phyloP scores from a whole-genome alignment of 306 rosid species.

The Citrullus mucosospermus region DNA sequence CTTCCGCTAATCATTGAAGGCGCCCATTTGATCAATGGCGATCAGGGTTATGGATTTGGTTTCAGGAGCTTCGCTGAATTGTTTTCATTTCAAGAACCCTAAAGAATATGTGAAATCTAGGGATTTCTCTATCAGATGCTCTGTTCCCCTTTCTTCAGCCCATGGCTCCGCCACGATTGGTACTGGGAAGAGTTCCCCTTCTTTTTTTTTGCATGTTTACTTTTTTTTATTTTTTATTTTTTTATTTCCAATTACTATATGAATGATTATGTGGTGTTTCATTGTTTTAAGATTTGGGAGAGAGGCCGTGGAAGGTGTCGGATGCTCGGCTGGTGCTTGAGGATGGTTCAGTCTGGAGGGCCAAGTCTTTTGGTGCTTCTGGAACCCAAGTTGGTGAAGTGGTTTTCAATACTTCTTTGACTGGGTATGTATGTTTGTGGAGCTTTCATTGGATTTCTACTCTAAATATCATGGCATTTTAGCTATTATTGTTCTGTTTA shows the following conservation, averaged over 20 bases:
- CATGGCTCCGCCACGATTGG: constrained; percentile 6
- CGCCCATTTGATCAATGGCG: constrained; percentile 14
- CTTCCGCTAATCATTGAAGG: not conserved
- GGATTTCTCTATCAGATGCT: constrained; percentile 31
- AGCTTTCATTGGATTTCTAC: not conserved
- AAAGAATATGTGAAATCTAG: constrained; percentile 5
- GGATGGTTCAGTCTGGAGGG: constrained; percentile 97
- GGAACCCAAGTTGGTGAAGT: constrained; percentile 99
- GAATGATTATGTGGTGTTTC: not conserved
- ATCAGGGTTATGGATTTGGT: constrained; percentile 26
- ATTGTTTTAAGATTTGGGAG: constrained; percentile 34
- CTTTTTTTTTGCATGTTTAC: not conserved
- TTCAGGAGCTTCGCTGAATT: constrained; percentile 10
- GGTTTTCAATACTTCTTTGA: constrained; percentile 83
- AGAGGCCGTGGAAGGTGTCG: constrained; percentile 78
- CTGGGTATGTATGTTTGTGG: constrained; percentile 43
- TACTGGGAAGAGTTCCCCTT: constrained; percentile 13
- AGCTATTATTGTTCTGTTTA: not conserved
- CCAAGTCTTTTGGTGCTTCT: constrained; percentile 82
- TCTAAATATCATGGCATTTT: not conserved
- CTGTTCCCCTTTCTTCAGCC: constrained; percentile 9
- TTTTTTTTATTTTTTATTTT: not conserved
- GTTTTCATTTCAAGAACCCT: constrained; percentile 9
- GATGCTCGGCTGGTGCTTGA: constrained; percentile 87
- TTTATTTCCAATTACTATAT: no score